A percentile compares a stretch with the other conserved stretches of the same genome.
Evolutionary conservation across 768 basidiomycete genomes (phyloP).

Genomic region (Tulasnella sp.): DNA sequence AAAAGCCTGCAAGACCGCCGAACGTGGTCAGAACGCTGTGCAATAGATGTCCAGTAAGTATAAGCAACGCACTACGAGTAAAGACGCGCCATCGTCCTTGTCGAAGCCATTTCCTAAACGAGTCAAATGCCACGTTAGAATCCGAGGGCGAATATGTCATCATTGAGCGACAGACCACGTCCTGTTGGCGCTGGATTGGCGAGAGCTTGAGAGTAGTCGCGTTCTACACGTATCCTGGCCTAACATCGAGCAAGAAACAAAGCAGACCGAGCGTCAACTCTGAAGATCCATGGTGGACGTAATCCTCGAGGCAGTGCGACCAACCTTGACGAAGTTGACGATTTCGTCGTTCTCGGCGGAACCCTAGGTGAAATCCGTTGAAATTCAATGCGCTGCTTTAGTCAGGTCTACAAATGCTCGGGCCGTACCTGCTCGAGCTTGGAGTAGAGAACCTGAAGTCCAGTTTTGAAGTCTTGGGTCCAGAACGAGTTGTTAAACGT

Average conservation of each 20-base stretch:
- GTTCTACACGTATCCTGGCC: constrained; percentile 66
- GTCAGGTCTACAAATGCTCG: not conserved
- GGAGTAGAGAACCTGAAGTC: constrained; percentile 62
- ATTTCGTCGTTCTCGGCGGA: constrained; percentile 75
- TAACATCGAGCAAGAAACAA: constrained; percentile 21
- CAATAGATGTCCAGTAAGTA: not conserved
- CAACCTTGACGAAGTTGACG: constrained; percentile 66
- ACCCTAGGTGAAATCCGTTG: constrained; percentile 37
- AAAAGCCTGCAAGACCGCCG: constrained; percentile 69
- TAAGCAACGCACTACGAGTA: constrained; percentile 35
- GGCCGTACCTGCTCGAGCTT: constrained; percentile 64
- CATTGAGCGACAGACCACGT: constrained; percentile 31
- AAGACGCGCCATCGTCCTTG: constrained; percentile 75
- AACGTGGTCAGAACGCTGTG: constrained; percentile 51
- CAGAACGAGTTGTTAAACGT: constrained; percentile 90
- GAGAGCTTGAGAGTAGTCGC: constrained; percentile 47
- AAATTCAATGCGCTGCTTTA: not conserved
- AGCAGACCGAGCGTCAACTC: not conserved
- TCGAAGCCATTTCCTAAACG: constrained; percentile 49
- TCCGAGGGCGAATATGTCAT: constrained; percentile 15
- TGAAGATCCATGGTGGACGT: not conserved
- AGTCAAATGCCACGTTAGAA: constrained; percentile 11
- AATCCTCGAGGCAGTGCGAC: not conserved
- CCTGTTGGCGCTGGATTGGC: constrained; percentile 39
- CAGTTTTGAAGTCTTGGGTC: constrained; percentile 71